Conservation (phyloP, 257 asterid species). For the Catharanthus roseus region DNA sequence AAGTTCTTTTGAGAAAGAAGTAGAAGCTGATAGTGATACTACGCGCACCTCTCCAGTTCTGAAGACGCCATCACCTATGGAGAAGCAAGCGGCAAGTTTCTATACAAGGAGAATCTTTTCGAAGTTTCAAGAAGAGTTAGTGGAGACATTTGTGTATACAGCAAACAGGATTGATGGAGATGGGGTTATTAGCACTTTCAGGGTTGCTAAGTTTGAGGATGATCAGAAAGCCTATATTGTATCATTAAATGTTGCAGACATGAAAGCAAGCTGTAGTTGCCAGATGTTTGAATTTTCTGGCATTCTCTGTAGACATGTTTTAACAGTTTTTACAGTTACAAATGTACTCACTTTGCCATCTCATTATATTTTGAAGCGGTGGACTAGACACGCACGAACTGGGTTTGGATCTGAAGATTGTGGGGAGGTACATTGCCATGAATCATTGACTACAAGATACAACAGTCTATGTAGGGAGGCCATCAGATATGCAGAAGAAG, state of each 20-base stretch:
- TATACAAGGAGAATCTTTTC: conserved; percentile 73
- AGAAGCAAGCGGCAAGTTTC: conserved; percentile 69
- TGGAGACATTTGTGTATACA: conserved; percentile 88
- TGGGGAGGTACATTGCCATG: conserved; percentile 37
- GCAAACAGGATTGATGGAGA: conserved; percentile 81
- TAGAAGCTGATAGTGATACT: conserved; percentile 78
- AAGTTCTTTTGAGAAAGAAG: conserved; percentile 68
- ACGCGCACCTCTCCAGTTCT: conserved; percentile 59
- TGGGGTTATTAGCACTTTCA: conserved; percentile 51
- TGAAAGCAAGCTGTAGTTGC: conserved; percentile 82
- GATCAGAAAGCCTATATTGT: conserved; percentile 63
- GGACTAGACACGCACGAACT: conserved; percentile 83
- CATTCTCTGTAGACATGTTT: conserved; percentile 76
- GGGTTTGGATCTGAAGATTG: conserved; percentile 44
- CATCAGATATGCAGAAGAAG: conserved; percentile 74
- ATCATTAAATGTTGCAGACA: conserved; percentile 51
- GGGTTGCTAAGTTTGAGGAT: conserved; percentile 93
- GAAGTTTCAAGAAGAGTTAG: conserved; percentile 85
- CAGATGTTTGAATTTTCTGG: conserved; percentile 86
- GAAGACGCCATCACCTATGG: conserved; percentile 96
- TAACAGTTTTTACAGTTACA: conserved; percentile 95
- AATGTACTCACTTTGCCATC: conserved; percentile 81
- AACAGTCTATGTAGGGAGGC: conserved; percentile 79
- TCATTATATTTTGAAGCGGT: conserved; percentile 77
- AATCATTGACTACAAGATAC: conserved; percentile 53